These are phyloP conservation scores for Rauvolfia tetraphylla DNA, from an alignment of 257 asterid species.

Conservation along the genomic window DNA sequence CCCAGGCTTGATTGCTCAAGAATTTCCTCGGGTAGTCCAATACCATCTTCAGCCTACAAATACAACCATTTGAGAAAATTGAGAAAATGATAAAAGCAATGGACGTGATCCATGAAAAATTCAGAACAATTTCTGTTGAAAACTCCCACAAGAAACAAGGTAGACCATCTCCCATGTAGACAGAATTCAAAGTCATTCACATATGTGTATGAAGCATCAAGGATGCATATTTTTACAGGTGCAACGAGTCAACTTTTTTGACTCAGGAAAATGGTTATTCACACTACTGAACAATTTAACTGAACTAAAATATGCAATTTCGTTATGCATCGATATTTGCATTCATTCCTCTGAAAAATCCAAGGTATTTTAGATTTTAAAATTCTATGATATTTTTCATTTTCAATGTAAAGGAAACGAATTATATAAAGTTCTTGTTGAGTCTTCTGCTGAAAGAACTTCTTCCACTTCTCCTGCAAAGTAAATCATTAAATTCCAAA, in stretches of 20 bases:
- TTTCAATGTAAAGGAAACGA: neutral
- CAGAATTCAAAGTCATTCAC: neutral
- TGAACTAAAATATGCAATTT: neutral
- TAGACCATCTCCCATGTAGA: conserved; percentile 3
- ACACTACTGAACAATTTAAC: neutral
- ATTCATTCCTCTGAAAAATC: too few relatives aligned
- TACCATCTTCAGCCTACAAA: conserved; percentile 96
- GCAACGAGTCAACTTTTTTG: neutral
- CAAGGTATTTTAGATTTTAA: neutral
- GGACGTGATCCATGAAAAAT: neutral
- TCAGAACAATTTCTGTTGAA: neutral
- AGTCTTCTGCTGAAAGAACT: neutral
- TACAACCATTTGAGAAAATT: conserved; percentile 14
- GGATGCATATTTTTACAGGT: neutral
- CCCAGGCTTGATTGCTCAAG: conserved; percentile 81
- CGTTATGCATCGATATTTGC: neutral
- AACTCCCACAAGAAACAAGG: neutral
- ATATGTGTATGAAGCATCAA: neutral
- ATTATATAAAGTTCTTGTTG: neutral
- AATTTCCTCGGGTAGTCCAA: conserved; percentile 94
- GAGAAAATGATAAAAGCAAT: neutral
- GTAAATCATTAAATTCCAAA: neutral
- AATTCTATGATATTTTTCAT: neutral
- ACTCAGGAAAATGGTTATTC: neutral
- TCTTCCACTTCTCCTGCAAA: neutral